A percentile compares a stretch with the other conserved stretches of the same genome.
These are phyloP conservation scores for Suzukiozyma palmioleophila DNA, from an alignment of 1,139 yeast species.

Conservation along the genomic window DNA sequence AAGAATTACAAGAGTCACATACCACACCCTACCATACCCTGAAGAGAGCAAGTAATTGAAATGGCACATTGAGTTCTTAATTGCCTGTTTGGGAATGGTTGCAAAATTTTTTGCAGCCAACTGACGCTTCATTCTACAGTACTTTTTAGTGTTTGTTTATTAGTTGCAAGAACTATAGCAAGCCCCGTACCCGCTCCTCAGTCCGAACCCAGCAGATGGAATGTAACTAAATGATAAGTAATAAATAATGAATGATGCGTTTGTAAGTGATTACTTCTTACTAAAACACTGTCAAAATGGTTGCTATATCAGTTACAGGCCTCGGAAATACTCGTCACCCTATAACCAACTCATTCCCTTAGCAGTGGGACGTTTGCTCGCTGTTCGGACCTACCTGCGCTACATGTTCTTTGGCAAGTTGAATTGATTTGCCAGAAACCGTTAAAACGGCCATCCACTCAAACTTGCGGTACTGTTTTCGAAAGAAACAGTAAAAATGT, in stretches of 20 bases:
- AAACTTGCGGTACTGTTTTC: background rate
- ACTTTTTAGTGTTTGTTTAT: too few relatives aligned
- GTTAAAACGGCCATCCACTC: background rate
- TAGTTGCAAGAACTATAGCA: background rate
- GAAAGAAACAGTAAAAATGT: background rate
- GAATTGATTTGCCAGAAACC: background rate
- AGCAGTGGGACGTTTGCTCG: conserved; percentile 3
- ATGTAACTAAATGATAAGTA: background rate
- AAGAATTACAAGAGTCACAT: too few relatives aligned
- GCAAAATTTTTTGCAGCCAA: too few relatives aligned
- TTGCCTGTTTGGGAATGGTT: too few relatives aligned
- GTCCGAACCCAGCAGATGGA: conserved; percentile 4
- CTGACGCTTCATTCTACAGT: too few relatives aligned
- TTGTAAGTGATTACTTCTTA: conserved; percentile 1
- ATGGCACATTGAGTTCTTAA: too few relatives aligned
- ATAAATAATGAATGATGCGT: background rate
- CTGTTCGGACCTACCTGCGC: conserved; percentile 4
- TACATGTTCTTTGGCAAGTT: background rate
- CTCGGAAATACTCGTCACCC: too few relatives aligned
- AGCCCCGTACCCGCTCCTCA: conserved; percentile 4
- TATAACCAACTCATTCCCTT: background rate
- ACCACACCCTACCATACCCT: too few relatives aligned
- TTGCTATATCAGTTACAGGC: background rate
- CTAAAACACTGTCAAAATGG: background rate
- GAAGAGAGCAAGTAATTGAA: too few relatives aligned